Percentiles rank a stretch among this genome's conserved stretches.
Evolutionary conservation across 768 basidiomycete species (phyloP).

Genomic region (Clitopilus hobsonii): DNA sequence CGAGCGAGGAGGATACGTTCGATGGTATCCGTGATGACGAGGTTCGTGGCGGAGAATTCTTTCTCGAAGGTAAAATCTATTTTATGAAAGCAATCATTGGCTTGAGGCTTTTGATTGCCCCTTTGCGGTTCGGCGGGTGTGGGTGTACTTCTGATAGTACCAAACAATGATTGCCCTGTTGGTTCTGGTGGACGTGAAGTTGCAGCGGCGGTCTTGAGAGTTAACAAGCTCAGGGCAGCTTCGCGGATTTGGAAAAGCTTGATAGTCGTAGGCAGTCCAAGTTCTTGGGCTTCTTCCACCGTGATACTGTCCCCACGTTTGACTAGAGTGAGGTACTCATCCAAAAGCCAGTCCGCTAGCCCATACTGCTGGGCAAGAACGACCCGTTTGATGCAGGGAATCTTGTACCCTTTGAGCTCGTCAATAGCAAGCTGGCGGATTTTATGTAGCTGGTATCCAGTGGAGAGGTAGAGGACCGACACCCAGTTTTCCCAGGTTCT

Average conservation of each 20-base stretch:
- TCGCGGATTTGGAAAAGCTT: neutral
- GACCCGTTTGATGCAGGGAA: neutral
- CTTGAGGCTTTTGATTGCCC: no score
- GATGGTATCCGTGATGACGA: neutral
- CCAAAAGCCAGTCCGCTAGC: neutral
- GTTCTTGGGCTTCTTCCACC: neutral
- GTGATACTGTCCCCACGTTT: neutral
- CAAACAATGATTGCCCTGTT: neutral
- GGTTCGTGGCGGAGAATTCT: neutral
- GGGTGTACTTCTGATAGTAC: neutral
- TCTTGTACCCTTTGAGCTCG: neutral
- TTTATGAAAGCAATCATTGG: neutral
- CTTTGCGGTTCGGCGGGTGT: neutral
- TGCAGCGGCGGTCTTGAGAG: neutral
- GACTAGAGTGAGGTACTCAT: neutral
- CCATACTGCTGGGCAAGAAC: neutral
- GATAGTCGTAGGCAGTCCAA: neutral
- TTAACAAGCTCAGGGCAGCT: neutral
- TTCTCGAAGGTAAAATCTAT: neutral
- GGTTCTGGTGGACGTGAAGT: neutral
- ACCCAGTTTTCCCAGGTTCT: neutral
- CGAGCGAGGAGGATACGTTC: slow-evolving; percentile 4
- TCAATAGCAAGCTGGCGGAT: neutral
- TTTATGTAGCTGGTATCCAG: neutral
- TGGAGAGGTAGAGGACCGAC: neutral